Evolutionary conservation across 306 rosid genomes (phyloP).

Genomic region (Quillaja saponaria): DNA sequence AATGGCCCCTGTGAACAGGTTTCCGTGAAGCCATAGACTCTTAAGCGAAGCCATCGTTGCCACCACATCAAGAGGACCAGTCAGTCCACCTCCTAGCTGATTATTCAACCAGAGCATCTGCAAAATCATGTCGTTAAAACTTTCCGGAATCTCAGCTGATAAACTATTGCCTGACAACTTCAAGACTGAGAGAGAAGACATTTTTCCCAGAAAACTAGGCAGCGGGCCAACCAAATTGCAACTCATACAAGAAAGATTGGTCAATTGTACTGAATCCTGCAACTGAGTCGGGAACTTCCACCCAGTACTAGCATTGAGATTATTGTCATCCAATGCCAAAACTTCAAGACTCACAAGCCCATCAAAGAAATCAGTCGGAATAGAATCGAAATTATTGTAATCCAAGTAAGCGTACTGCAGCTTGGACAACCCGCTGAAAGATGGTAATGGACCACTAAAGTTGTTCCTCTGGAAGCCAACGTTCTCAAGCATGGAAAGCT

Average conservation of each 20-base stretch:
- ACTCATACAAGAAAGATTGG: slow-evolving; percentile 55
- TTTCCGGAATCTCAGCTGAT: slow-evolving; percentile 55
- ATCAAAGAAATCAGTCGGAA: slow-evolving; percentile 74
- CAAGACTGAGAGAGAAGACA: slow-evolving; percentile 63
- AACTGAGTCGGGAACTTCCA: slow-evolving; percentile 65
- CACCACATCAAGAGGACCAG: slow-evolving; percentile 63
- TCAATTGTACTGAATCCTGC: slow-evolving; percentile 50
- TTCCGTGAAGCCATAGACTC: slow-evolving; percentile 89
- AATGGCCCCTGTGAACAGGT: slow-evolving; percentile 66
- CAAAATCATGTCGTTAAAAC: slow-evolving; percentile 41
- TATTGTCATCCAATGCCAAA: slow-evolving; percentile 67
- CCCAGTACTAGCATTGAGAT: slow-evolving; percentile 58
- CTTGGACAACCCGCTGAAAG: slow-evolving; percentile 54
- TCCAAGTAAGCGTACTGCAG: slow-evolving; percentile 54
- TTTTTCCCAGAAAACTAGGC: slow-evolving; percentile 66
- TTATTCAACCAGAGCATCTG: slow-evolving; percentile 72
- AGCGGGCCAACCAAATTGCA: slow-evolving; percentile 77
- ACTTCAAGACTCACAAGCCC: slow-evolving; percentile 61
- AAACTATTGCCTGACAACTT: slow-evolving; percentile 60
- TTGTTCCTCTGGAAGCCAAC: slow-evolving; percentile 76
- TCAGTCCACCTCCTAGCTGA: slow-evolving; percentile 55
- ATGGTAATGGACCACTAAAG: slow-evolving; percentile 65
- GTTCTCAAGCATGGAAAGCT: slow-evolving; percentile 61
- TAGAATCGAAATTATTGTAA: slow-evolving; percentile 66
- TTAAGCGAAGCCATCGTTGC: slow-evolving; percentile 62